These are phyloP conservation scores for Tulasnella sp. DNA, from an alignment of 768 basidiomycete genomes.

Conservation along the genomic window DNA sequence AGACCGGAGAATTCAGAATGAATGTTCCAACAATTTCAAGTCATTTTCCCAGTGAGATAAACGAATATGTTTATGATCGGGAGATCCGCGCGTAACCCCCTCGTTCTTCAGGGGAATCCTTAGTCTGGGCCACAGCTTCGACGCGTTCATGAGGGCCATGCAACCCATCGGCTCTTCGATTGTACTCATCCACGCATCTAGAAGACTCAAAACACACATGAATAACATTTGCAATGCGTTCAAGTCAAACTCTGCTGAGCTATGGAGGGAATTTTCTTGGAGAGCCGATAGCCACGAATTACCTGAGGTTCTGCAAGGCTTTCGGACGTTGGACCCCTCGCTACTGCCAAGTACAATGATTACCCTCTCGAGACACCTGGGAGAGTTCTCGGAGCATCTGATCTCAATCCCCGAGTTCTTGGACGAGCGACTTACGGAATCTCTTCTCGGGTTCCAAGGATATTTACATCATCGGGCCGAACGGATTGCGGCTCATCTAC, in stretches of 20 bases:
- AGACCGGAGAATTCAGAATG: slow-evolving; percentile 58
- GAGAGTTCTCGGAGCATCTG: slow-evolving; percentile 56
- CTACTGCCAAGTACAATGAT: slow-evolving; percentile 59
- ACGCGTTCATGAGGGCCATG: slow-evolving; percentile 70
- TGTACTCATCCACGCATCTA: slow-evolving; percentile 65
- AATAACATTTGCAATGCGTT: slow-evolving; percentile 61
- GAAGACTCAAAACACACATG: slow-evolving; percentile 60
- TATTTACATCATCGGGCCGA: slow-evolving; percentile 74
- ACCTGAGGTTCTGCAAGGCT: slow-evolving; percentile 23
- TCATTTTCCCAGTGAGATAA: slow-evolving; percentile 49
- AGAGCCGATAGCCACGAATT: slow-evolving; percentile 30
- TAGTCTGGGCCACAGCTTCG: slow-evolving; percentile 61
- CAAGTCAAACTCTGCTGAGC: slow-evolving; percentile 63
- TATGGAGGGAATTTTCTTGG: slow-evolving; percentile 52
- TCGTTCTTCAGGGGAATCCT: slow-evolving; percentile 42
- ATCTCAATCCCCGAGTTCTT: slow-evolving; percentile 69
- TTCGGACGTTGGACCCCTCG: slow-evolving; percentile 30
- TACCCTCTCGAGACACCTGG: slow-evolving; percentile 52
- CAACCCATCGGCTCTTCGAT: slow-evolving; percentile 71
- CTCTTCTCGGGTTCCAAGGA: slow-evolving; percentile 56
- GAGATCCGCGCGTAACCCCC: background rate
- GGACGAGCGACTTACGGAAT: slow-evolving; percentile 61
- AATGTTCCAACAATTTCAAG: slow-evolving; percentile 56
- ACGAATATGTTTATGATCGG: background rate
- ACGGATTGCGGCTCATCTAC: slow-evolving; percentile 50